Base-by-base conservation (phyloP, 441 rosid genomes). In the Viola pubescens region DNA sequence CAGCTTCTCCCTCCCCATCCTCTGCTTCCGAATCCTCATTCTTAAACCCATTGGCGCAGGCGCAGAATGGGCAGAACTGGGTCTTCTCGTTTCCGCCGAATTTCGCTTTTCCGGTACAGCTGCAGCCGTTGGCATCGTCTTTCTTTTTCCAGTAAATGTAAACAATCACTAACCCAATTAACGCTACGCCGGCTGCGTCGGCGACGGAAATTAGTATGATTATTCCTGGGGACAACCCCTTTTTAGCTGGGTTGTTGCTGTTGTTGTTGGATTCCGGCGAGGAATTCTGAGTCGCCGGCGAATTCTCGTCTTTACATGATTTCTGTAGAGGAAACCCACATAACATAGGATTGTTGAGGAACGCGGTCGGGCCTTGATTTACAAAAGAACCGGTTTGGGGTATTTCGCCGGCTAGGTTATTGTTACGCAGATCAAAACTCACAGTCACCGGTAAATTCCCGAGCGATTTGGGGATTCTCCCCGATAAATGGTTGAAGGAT, bases 291-390 rank as follows among this genome's bases (percentile, higher is more conserved):
- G 56, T 68, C 6, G 50, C 79, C 52, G 72, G 62, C 0, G 86
- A 74, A 3, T 68, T 60, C 3, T 19, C 65, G 14, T 76, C 63
- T n/a, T 76, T 76, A 69, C 98, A 92, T 0, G 90, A 50, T 65
- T 82, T 87, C 64, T 89, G 91, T 14, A 92, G 87, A 70, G 98
- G 98, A 56, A 92, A 89, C 0, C 98, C 98, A 44, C 97, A 92
- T 43, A 92, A 56, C 19, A 65, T 64, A 9, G 97, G 92, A 11
- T 92, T 92, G 41, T 77, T 71, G 60, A 87, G 88, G 58, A 92
- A 92, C 26, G 96, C 97, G 9, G 95, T 92, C 46, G 97, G 98
- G 58, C 98, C 97, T 56, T 89, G 98, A 75, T 86, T 89, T 0
- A 85, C 75, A 75, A 92, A 89, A 1, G 98, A 89, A 19, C 96